Base-by-base conservation (phyloP, 2,329 filamentous ascomycete genomes). In the Alternaria ethzedia region DNA sequence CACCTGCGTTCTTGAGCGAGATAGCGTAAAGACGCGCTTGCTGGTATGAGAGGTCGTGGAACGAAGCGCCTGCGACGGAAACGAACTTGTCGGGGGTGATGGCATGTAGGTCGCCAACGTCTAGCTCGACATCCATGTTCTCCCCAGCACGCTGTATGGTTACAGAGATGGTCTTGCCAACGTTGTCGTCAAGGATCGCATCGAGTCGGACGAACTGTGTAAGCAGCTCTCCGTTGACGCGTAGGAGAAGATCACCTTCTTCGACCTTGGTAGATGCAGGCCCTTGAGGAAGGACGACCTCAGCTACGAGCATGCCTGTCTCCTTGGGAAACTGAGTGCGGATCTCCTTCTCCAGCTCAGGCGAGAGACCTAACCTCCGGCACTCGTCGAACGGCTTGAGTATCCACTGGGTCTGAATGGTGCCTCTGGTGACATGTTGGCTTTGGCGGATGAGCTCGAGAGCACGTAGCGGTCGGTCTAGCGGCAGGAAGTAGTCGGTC, bases 381-480 rank as follows among this genome's bases (percentile, higher is more conserved):
- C 96, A 98, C 79, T 99, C 96, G 72, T 99, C 96, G 73, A 99
- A 99, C 0, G 96, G 93, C 81, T 98, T 98, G 66, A 99, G 87
- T 57, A 98, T 87, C 87, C 96, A 99, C 79, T 99, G 96, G 66
- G 93, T 97, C 81, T 99, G 96, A 54, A 99, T 97, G n/a, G 96
- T 97, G 51, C 96, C 96, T 72, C 96, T 88, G n/a, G 90, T 89
- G 56, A 99, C 90, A 3, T 87, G 87, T 70, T 90, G 87, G 32
- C 88, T 90, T 68, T 90, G 86, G 77, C 91, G 93, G 59, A 99
- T 90, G 75, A 94, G 96, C 76, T 93, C 87, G 58, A 99, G 85
- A 1, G 96, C 96, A 67, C 96, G 89, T 44, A 95, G 82, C 1
- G 96, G 96, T 60, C 96, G 90, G 78, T 99, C 95, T 13, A 99